These are phyloP conservation scores for Atkinsonella texensis DNA, from an alignment of 2,329 filamentous ascomycete genomes.

Conservation along the genomic window DNA sequence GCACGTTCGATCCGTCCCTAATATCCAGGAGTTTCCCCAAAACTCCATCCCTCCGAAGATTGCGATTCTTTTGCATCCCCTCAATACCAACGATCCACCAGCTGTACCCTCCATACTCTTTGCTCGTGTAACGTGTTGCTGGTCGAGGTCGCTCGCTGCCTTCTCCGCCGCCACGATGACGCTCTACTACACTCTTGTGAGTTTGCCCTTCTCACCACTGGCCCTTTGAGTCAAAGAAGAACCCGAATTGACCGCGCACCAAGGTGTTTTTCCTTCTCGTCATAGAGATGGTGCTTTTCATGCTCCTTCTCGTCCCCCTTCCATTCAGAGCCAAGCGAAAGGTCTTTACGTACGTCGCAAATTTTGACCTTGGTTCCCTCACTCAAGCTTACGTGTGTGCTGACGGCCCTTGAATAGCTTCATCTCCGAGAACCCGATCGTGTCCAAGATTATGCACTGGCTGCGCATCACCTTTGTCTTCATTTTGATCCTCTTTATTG, in stretches of 20 bases:
- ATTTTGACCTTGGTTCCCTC: background rate
- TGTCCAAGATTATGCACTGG: constrained; percentile 93
- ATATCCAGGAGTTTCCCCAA: background rate
- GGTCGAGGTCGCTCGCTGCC: constrained; percentile 6
- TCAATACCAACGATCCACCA: background rate
- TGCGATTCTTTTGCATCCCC: background rate
- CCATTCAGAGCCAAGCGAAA: constrained; percentile 77
- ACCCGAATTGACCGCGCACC: constrained; percentile 13
- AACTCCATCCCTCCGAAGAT: background rate
- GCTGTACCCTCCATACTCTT: background rate
- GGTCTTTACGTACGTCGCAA: constrained; percentile 60
- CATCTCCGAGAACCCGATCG: constrained; percentile 73
- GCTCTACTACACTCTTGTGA: constrained; percentile 45
- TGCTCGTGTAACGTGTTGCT: background rate
- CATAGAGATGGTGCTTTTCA: constrained; percentile 72
- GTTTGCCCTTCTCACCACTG: constrained; percentile 9
- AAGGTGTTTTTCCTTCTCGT: constrained; percentile 77
- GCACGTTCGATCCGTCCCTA: background rate
- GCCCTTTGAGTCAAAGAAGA: too few relatives aligned
- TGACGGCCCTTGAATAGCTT: constrained; percentile 43
- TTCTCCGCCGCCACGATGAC: constrained; percentile 32
- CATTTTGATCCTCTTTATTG: constrained; percentile 94
- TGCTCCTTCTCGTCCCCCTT: constrained; percentile 71
- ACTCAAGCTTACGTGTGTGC: background rate
- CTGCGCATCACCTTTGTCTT: constrained; percentile 99